Conservation (phyloP, 257 asterid species). For the Primulina eburnea region DNA sequence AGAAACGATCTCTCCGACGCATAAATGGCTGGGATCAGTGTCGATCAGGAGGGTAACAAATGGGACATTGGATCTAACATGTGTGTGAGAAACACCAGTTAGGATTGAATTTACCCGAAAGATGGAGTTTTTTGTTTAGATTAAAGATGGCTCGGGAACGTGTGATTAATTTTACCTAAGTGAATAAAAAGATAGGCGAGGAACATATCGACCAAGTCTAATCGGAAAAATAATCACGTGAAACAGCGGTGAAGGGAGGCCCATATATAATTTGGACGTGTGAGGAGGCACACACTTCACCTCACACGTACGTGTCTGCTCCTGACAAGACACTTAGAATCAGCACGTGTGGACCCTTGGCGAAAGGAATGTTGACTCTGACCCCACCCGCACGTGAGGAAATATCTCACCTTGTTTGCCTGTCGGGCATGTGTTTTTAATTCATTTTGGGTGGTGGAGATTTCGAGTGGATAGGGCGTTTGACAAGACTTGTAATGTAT, state of each 20-base stretch:
- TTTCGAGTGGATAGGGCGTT: neutral
- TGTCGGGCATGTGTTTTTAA: slow-evolving; percentile 15
- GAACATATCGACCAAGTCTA: neutral
- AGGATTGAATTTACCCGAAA: no score
- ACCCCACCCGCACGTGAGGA: slow-evolving; percentile 30
- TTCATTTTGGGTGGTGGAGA: neutral
- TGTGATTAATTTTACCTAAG: no score
- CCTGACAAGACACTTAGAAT: slow-evolving; percentile 24
- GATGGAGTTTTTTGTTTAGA: no score
- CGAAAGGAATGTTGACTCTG: slow-evolving; percentile 27
- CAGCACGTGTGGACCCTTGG: slow-evolving; percentile 35
- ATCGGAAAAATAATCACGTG: slow-evolving; percentile 27
- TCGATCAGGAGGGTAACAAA: no score
- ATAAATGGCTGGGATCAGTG: no score
- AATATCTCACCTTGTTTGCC: slow-evolving; percentile 21
- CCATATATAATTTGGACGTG: slow-evolving; percentile 25
- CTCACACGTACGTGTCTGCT: slow-evolving; percentile 34
- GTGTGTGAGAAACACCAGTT: no score
- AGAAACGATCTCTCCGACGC: no score
- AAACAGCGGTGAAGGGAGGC: slow-evolving; percentile 20
- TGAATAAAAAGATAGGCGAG: no score
- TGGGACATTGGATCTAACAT: no score
- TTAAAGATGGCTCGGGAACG: no score
- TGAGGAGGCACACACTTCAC: slow-evolving; percentile 8
- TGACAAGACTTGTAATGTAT: neutral